These are phyloP conservation scores for Rhynchosporium graminicola DNA, from an alignment of 2,329 filamentous ascomycete species.

Conservation along the genomic window DNA sequence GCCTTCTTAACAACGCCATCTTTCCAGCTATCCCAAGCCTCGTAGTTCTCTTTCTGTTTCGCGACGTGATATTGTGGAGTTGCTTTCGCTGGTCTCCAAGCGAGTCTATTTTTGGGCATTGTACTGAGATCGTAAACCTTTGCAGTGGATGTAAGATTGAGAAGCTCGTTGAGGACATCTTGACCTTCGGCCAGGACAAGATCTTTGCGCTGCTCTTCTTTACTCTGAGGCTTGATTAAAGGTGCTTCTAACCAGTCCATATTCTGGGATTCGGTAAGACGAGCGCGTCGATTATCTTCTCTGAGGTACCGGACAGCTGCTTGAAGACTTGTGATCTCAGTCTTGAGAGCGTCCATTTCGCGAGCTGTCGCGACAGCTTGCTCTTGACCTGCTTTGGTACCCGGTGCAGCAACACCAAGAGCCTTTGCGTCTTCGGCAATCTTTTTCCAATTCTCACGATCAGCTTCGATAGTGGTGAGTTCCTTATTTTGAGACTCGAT, in stretches of 20 bases:
- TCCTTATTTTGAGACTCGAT: conserved; percentile 69
- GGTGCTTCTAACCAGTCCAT: conserved; percentile 67
- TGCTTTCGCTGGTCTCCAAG: conserved; percentile 64
- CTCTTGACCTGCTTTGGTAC: conserved; percentile 61
- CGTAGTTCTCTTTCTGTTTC: conserved; percentile 65
- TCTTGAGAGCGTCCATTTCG: conserved; percentile 71
- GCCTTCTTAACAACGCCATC: conserved; percentile 56
- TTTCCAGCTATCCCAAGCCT: conserved; percentile 61
- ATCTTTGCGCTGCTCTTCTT: conserved; percentile 51
- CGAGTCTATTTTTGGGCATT: conserved; percentile 60
- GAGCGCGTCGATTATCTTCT: conserved; percentile 65
- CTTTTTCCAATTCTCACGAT: conserved; percentile 72
- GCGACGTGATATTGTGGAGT: conserved; percentile 69
- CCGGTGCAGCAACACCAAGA: conserved; percentile 50
- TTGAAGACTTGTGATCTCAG: conserved; percentile 65
- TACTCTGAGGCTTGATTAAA: conserved; percentile 47
- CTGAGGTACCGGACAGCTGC: conserved; percentile 67
- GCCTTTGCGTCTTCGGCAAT: conserved; percentile 63
- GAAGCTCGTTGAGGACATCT: conserved; percentile 64
- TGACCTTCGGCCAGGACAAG: conserved; percentile 61
- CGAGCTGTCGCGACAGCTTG: conserved; percentile 68
- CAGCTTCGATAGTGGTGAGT: conserved; percentile 62
- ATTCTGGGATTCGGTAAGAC: conserved; percentile 55
- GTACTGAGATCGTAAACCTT: conserved; percentile 59
- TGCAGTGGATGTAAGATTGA: conserved; percentile 59